Percentiles rank a stretch among this genome's conserved stretches.
These are phyloP conservation scores for Sutorius eximius DNA, from an alignment of 1,284 basidiomycete genomes.

Conservation along the genomic window DNA sequence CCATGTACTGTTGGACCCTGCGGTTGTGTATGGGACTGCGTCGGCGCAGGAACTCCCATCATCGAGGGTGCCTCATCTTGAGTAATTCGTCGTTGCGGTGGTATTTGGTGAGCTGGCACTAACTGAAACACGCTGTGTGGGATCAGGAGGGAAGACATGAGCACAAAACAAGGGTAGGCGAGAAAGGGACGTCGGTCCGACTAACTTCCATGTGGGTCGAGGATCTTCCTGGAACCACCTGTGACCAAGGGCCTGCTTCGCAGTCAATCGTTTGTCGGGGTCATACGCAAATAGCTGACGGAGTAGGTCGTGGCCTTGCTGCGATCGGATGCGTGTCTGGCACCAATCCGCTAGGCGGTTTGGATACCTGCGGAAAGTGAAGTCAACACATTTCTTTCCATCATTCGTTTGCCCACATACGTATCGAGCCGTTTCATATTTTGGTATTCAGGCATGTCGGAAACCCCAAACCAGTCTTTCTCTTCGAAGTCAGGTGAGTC, in stretches of 20 bases:
- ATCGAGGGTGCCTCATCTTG: slow-evolving; percentile 79
- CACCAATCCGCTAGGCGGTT: slow-evolving; percentile 82
- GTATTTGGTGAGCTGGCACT: slow-evolving; percentile 55
- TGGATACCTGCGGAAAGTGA: slow-evolving; percentile 47
- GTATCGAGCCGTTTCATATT: slow-evolving; percentile 80
- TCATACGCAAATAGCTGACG: slow-evolving; percentile 86
- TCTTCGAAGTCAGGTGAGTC: slow-evolving; percentile 42
- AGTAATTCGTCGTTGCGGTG: slow-evolving; percentile 72
- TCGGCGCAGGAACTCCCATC: slow-evolving; percentile 56
- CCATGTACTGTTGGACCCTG: slow-evolving; percentile 38
- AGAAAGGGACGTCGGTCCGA: slow-evolving; percentile 11
- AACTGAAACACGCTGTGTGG: slow-evolving; percentile 60
- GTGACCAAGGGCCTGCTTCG: slow-evolving; percentile 79
- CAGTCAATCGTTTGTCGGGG: slow-evolving; percentile 83
- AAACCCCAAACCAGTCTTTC: slow-evolving; percentile 86
- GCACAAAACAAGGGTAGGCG: slow-evolving; percentile 1
- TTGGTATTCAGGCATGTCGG: slow-evolving; percentile 84
- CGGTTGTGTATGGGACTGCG: slow-evolving; percentile 40
- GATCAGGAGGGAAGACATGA: slow-evolving; percentile 1
- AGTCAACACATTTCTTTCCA: slow-evolving; percentile 1
- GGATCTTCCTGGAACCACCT: slow-evolving; percentile 81
- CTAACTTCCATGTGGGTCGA: slow-evolving; percentile 70
- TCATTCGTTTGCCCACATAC: slow-evolving; percentile 42
- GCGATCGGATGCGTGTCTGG: slow-evolving; percentile 57
- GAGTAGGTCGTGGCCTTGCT: slow-evolving; percentile 81